Percentiles rank a stretch among this genome's conserved stretches.
Conservation (phyloP, 1,284 basidiomycete species). For the Apiotrichum montevideense region DNA sequence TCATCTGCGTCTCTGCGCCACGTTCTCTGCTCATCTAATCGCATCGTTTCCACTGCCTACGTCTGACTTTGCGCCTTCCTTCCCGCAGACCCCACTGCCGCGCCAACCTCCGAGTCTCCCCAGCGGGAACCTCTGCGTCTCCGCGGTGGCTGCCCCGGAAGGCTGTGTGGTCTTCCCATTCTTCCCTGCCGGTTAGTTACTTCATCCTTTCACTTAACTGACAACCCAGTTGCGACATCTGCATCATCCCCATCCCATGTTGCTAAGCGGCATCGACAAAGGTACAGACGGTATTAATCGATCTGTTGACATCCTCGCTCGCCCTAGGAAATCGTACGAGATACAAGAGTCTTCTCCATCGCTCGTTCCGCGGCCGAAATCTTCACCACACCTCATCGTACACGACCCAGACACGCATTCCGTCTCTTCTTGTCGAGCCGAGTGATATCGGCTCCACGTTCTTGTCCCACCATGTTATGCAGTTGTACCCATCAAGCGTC, state of each 20-base stretch:
- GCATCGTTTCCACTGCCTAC: not conserved
- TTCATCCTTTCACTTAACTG: not conserved
- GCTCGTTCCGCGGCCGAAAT: too few relatives aligned
- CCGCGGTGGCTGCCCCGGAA: slow-evolving; percentile 43
- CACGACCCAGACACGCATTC: too few relatives aligned
- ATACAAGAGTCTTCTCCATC: too few relatives aligned
- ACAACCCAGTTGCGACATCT: slow-evolving; percentile 31
- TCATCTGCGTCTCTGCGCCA: not conserved
- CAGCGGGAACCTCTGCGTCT: slow-evolving; percentile 30
- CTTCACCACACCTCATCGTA: too few relatives aligned
- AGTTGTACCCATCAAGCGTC: too few relatives aligned
- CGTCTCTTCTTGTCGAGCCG: too few relatives aligned
- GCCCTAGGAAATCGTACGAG: too few relatives aligned
- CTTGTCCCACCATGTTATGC: too few relatives aligned
- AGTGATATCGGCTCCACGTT: too few relatives aligned
- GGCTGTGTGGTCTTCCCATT: slow-evolving; percentile 43
- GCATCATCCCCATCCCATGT: slow-evolving; percentile 43
- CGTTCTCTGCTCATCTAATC: not conserved
- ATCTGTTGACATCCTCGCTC: too few relatives aligned
- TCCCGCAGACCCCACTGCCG: not conserved
- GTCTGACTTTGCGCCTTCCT: not conserved
- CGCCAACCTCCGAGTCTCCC: slow-evolving; percentile 7
- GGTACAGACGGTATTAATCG: too few relatives aligned
- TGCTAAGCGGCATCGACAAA: slow-evolving; percentile 5
- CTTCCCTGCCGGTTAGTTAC: slow-evolving; percentile 39